Conservation (phyloP, 495 filamentous ascomycete species). For the Penicillium ochrochloron region DNA sequence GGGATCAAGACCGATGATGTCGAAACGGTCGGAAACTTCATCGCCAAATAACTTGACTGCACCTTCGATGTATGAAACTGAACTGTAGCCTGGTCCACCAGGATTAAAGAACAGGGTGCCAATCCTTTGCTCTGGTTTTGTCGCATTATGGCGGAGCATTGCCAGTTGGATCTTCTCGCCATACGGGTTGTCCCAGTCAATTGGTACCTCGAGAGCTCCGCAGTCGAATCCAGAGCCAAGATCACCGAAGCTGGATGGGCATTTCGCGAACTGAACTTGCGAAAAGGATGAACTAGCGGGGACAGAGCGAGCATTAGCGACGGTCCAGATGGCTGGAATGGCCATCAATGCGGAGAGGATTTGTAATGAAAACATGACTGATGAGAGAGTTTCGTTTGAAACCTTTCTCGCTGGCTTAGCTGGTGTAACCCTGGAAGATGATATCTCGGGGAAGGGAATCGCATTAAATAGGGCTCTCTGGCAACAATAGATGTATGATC, state of each 20-base stretch:
- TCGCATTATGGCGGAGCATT: background rate
- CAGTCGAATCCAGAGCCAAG: background rate
- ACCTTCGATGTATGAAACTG: background rate
- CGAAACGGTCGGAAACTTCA: conserved; percentile 27
- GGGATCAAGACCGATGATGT: conserved; percentile 52
- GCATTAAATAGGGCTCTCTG: background rate
- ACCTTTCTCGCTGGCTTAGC: background rate
- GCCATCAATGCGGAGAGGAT: background rate
- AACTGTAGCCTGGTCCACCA: background rate
- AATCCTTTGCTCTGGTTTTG: background rate
- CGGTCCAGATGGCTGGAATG: background rate
- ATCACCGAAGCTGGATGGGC: background rate
- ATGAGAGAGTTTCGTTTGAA: background rate
- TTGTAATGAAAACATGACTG: background rate
- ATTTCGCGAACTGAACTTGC: background rate
- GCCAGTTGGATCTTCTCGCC: background rate
- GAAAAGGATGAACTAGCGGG: background rate
- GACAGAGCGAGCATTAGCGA: background rate
- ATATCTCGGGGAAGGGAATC: background rate
- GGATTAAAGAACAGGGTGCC: background rate
- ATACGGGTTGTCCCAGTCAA: background rate
- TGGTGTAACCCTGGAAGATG: background rate
- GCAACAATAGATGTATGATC: background rate
- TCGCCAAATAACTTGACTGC: background rate
- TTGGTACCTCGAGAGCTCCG: background rate